Evolutionary conservation across 2,329 filamentous ascomycete genomes (phyloP).

Genomic region (Fusarium sororula): DNA sequence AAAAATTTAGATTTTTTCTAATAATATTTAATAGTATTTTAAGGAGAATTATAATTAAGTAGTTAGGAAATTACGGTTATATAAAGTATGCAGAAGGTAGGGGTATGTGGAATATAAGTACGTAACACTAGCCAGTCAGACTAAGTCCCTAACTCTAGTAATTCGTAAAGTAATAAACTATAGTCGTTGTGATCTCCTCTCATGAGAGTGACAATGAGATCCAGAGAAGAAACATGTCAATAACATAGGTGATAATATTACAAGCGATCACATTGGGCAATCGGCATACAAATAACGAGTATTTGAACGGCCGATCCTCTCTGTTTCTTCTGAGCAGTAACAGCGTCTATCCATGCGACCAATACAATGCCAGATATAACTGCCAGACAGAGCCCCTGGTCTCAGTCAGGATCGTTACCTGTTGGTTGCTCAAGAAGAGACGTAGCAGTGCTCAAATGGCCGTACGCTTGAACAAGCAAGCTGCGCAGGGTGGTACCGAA

Average conservation of each 20-base stretch:
- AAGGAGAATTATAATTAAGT: too few relatives aligned
- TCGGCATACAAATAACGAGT: fast-evolving
- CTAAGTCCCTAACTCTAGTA: fast-evolving
- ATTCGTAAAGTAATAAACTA: not conserved
- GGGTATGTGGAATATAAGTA: too few relatives aligned
- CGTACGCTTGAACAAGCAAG: not conserved
- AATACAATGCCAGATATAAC: not conserved
- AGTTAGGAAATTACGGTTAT: too few relatives aligned
- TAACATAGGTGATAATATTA: fast-evolving
- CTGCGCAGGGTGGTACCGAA: not conserved
- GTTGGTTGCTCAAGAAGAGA: not conserved
- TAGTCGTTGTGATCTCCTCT: not conserved
- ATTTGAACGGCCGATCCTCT: not conserved
- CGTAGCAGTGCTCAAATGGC: fast-evolving
- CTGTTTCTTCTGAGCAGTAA: not conserved
- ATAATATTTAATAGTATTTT: too few relatives aligned
- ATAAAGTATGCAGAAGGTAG: too few relatives aligned
- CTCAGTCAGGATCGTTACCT: not conserved
- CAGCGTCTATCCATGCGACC: not conserved
- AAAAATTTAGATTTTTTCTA: too few relatives aligned
- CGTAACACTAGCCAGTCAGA: not conserved
- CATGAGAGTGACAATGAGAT: fast-evolving
- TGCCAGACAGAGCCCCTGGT: not conserved
- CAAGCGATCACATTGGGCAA: too few relatives aligned
- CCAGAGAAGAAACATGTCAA: not conserved